Evolutionary conservation across 2,329 filamentous ascomycete species (phyloP), one percentile per base, ranked within the genome.

Genomic region (Tricladium varicosporioides): DNA sequence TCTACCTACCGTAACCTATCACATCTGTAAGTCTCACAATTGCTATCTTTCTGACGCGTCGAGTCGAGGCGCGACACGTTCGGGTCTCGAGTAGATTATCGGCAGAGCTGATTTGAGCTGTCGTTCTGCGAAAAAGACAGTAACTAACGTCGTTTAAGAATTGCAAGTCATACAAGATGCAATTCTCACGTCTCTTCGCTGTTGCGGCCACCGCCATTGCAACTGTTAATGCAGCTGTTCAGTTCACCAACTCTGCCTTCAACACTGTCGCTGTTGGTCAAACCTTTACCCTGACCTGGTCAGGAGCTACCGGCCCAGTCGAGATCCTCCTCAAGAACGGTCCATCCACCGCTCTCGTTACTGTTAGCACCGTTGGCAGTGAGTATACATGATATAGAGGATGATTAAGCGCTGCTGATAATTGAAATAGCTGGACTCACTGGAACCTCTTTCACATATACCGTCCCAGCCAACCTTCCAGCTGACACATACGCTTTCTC

Each of bases 311-410:
- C 1, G 67, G 68, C 14, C 56, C 66, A 15, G 68, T 71, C 15
- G 68, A 63, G 15, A 47, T 71, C 22, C 32, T 59, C 11, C 57
- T 71, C 16, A 69, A 66, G 63, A 63, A 63, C 42, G 69, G 68
- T 15, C 22, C 56, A 43, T 54, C 67, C 2, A 65, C 53, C 15
- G 44, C 57, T 32, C 60, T 69, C 9, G 36, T 51, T 13, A 62
- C 62, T 16, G 67, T 70, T 32, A 50, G 31, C 47, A 63, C 62
- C 19, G 63, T 71, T 47, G 60, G 58, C 14, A 61, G 69, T 69
- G 61, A 60, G 67, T 57, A 27, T 1, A 14, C 15, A 10, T 9
- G 14, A 16, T 15, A 33, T 32, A 47, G n/a, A 11, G 22, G 14
- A 27, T 40, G 50, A 36, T 44, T 13, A 22, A n/a, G 31, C 1